These are phyloP conservation scores for Stephania cephalantha DNA, from an alignment of 164 flowering plant species.

Conservation along the genomic window DNA sequence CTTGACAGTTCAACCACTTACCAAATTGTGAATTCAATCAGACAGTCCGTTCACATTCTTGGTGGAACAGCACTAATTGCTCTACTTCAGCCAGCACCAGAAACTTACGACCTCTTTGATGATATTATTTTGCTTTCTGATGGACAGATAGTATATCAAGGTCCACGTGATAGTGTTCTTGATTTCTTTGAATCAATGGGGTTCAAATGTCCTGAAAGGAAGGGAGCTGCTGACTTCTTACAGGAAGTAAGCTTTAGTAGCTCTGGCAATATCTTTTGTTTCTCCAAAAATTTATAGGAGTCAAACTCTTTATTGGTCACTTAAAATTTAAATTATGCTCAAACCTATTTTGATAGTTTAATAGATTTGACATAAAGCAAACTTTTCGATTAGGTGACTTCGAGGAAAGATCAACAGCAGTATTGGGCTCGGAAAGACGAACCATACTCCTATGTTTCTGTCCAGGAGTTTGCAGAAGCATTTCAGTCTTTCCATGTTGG, in stretches of 20 bases:
- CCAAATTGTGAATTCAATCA: slow-evolving; percentile 46
- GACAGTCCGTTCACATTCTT: slow-evolving; percentile 40
- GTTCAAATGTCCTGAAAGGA: slow-evolving; percentile 52
- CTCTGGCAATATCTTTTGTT: not conserved
- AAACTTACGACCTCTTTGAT: slow-evolving; percentile 49
- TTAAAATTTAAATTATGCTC: not conserved
- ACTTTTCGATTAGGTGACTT: slow-evolving; percentile 29
- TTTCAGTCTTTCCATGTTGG: slow-evolving; percentile 31
- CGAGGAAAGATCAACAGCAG: slow-evolving; percentile 44
- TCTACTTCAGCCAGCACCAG: slow-evolving; percentile 59
- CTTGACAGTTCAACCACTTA: slow-evolving; percentile 50
- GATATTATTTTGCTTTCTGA: slow-evolving; percentile 54
- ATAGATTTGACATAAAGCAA: not conserved
- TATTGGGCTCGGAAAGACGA: slow-evolving; percentile 34
- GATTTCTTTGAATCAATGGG: slow-evolving; percentile 52
- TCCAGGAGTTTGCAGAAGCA: slow-evolving; percentile 36
- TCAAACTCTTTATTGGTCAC: not conserved
- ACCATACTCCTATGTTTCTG: slow-evolving; percentile 34
- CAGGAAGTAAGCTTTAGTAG: slow-evolving; percentile 37
- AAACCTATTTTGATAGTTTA: not conserved
- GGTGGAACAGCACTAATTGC: slow-evolving; percentile 38
- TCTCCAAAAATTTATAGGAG: not conserved
- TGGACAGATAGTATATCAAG: slow-evolving; percentile 50
- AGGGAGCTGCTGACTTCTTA: slow-evolving; percentile 50
- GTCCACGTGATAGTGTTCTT: slow-evolving; percentile 45